Evolutionary conservation across 306 rosid genomes (phyloP), one percentile per base, ranked within the genome.

Genomic region (Hippophae tibetana): DNA sequence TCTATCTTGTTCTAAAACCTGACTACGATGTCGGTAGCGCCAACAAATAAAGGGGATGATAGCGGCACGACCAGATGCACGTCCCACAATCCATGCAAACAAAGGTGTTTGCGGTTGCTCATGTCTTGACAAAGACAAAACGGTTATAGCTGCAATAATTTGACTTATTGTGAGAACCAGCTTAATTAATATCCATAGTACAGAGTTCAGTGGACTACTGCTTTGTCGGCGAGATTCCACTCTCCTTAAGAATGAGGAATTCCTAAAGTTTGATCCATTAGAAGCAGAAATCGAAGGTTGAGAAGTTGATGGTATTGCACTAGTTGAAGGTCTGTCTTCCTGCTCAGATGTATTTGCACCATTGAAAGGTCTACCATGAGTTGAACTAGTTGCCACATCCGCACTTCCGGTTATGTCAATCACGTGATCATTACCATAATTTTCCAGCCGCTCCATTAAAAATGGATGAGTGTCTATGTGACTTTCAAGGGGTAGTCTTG

Each of bases 41-140:
- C 99, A 92, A 68, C 75, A 88, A 56, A 92, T 93, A 66, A 92
- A 82, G 75, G 99, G 99, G 56, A 92, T 84, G 43, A 82, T 92
- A 61, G 95, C 93, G 83, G 77, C 78, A 73, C 99, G 85, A 61
- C 99, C 99, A 60, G 82, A 74, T 62, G 96, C 95, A 78, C 88
- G 87, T 12, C 99, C 96, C 38, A 92, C 72, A 49, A 92, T 79
- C 99, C 99, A 92, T 3, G 72, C 85, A 79, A 80, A 80, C 84
- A 92, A 78, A 9, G 99, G 99, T 6, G 88, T 77, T 23, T 8
- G 83, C 0, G 99, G 95, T 73, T 74, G 87, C 61, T 92, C 99
- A 54, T 83, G 62, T 77, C 80, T 80, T 51, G 99, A 88, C 83
- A 92, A 27, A 52, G 89, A 79, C 77, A 92, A 75, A 56, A 92